Conservation (phyloP, 139 green algal genomes). For the Edaphochlamys debaryana region DNA sequence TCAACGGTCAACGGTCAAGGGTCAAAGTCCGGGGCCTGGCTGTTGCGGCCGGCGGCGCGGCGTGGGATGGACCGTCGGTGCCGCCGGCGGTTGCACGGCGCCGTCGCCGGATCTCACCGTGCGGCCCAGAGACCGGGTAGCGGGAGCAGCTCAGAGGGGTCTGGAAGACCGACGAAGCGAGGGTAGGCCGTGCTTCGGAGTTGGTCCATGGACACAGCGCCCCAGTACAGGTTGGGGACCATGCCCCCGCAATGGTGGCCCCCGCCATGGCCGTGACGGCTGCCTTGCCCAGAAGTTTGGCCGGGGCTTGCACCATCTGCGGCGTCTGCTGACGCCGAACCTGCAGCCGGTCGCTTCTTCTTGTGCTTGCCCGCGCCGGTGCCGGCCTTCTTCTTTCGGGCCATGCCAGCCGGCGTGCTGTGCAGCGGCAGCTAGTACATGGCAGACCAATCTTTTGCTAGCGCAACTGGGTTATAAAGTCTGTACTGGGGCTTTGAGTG, state of each 20-base stretch:
- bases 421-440: background rate
- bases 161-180: constrained; percentile 1
- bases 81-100: too few relatives aligned
- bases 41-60: too few relatives aligned
- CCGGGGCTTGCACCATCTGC: background rate
- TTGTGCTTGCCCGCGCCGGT: background rate
- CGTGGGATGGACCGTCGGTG: too few relatives aligned
- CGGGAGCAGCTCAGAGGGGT: background rate
- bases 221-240: constrained; percentile 34
- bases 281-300: too few relatives aligned
- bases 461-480: too few relatives aligned
- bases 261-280: background rate
- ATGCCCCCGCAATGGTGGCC: too few relatives aligned
- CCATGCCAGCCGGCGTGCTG: background rate
- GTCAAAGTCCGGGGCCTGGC: too few relatives aligned
- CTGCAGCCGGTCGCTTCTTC: background rate
- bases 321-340: background rate
- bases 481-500: too few relatives aligned
- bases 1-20: too few relatives aligned
- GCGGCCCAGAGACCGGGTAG: background rate
- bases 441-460: too few relatives aligned
- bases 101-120: background rate
- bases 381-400: constrained; percentile 17
- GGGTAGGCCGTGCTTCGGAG: background rate
- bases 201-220: background rate